Conservation (phyloP, 352 stramenopile species). For the Thraustotheca clavata region DNA sequence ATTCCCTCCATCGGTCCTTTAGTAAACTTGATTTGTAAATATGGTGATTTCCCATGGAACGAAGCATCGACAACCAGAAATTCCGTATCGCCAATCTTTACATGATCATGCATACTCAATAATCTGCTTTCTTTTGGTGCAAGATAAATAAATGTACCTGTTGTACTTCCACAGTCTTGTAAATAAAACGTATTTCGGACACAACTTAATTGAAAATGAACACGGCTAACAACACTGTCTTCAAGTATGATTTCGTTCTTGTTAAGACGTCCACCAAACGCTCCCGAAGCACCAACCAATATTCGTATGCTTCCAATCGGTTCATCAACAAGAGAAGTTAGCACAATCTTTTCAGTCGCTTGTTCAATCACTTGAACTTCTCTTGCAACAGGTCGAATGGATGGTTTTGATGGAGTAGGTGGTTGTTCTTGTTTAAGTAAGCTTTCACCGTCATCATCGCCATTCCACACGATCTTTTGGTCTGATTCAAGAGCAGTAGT, state of each 20-base stretch:
- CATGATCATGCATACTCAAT: conserved; percentile 52
- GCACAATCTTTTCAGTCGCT: neutral
- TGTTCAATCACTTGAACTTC: neutral
- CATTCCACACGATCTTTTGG: neutral
- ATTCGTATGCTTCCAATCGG: conserved; percentile 19
- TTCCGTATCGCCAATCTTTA: conserved; percentile 73
- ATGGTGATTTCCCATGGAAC: conserved; percentile 48
- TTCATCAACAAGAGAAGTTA: conserved; percentile 18
- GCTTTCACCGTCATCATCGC: neutral
- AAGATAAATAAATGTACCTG: conserved; percentile 72
- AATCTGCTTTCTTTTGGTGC: conserved; percentile 61
- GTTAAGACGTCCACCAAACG: conserved; percentile 53
- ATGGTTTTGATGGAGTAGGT: neutral
- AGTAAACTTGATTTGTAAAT: conserved; percentile 67
- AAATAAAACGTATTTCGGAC: conserved; percentile 79
- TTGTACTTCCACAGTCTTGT: conserved; percentile 69
- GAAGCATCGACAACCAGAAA: conserved; percentile 67
- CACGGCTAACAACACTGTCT: conserved; percentile 73
- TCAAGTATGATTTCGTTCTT: conserved; percentile 83
- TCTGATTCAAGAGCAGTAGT: neutral
- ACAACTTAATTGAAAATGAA: conserved; percentile 75
- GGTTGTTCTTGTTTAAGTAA: no score
- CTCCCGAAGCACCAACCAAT: conserved; percentile 25
- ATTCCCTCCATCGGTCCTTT: conserved; percentile 60
- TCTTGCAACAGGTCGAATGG: neutral